These are phyloP conservation scores for Metarhizium anisopliae DNA, from an alignment of 2,329 filamentous ascomycete species.

Conservation along the genomic window DNA sequence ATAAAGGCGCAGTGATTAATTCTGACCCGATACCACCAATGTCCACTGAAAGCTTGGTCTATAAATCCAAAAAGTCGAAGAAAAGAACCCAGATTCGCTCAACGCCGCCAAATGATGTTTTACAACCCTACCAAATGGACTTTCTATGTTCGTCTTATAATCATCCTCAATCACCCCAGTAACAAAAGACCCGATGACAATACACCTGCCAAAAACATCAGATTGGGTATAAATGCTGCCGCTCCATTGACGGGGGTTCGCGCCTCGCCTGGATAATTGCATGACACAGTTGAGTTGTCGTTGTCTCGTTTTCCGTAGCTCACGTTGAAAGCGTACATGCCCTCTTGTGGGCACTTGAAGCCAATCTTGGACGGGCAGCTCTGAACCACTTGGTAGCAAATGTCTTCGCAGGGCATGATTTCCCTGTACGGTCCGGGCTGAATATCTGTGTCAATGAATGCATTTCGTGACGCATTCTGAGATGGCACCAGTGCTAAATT, in stretches of 20 bases:
- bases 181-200: background rate
- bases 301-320: constrained; percentile 24
- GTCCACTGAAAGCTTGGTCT: background rate
- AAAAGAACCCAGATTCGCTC: background rate
- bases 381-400: constrained; percentile 80
- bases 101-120: background rate
- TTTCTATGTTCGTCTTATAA: background rate
- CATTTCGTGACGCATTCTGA: constrained; percentile 52
- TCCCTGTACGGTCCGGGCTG: constrained; percentile 89
- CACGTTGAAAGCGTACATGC: constrained; percentile 22
- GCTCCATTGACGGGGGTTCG: constrained; percentile 19
- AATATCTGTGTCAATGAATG: constrained; percentile 61
- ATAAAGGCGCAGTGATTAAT: too few species aligned
- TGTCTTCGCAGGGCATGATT: constrained; percentile 75
- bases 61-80: background rate
- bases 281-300: constrained; percentile 18
- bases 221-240: constrained; percentile 7
- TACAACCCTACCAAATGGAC: background rate
- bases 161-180: background rate
- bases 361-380: constrained; percentile 70
- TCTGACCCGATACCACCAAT: background rate
- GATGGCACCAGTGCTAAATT: constrained; percentile 13
- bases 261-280: constrained; percentile 30
- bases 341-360: constrained; percentile 61
- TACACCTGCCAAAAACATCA: constrained; percentile 1